Base-by-base conservation (phyloP, 306 rosid genomes). In the Delonix regia region DNA sequence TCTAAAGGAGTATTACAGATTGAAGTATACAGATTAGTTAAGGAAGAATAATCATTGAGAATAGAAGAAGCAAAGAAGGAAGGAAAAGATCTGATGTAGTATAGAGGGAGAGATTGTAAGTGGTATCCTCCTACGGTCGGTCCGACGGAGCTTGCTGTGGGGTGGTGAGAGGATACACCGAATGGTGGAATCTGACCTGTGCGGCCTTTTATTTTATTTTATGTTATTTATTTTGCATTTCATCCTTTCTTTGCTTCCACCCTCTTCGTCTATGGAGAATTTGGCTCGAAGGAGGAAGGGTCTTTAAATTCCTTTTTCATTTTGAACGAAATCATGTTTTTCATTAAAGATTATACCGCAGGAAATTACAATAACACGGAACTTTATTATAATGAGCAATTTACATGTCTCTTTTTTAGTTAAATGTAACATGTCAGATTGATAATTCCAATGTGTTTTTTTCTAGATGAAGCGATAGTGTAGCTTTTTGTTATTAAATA, bases 111-210 rank as follows among this genome's bases (percentile, higher is more conserved):
- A 30, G 77, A 72, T 27, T 75, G 87, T 56, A 73, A 9, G 80
- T 9, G 51, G 83, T 48, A 22, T 49, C 64, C 49, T 60, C 63
- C 80, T 83, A 9, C 16, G 48, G 39, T n/a, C 13, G 55, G 55
- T 57, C 14, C 71, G 72, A 55, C 36, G 75, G 79, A 78, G 81
- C 83, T 76, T 63, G 21, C 71, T 41, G 73, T 4, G n/a, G 36
- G 49, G n/a, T 4, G 57, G 34, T 9, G 57, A 13, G 70, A 15
- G 52, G n/a, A 19, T 7, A 27, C 28, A 56, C 22, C 66, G 19
- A 60, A 64, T 1, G 59, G 74, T 28, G 42, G 53, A 33, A 80
- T 48, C 71, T 34, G 63, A 45, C 74, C 67, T 4, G 61, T n/a
- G 59, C 27, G 61, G 19, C 33, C 51, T 36, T 39, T 53, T 45